These are phyloP conservation scores for Symbiotaphrina buchneri DNA, from an alignment of 495 filamentous ascomycete species.

Conservation along the genomic window DNA sequence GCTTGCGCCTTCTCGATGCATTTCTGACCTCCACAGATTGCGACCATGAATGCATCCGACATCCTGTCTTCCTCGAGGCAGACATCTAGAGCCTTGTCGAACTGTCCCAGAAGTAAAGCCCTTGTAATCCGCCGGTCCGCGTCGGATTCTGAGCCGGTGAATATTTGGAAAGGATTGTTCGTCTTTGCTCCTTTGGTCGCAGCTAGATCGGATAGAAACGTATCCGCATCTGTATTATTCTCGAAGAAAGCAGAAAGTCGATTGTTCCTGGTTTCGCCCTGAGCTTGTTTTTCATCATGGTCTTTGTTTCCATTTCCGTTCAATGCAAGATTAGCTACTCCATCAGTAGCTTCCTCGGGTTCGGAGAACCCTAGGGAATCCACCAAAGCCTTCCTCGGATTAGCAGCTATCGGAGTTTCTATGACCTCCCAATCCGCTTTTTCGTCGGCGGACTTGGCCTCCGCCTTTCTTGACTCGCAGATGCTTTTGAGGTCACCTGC, in stretches of 20 bases:
- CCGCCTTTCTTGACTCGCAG: constrained; percentile 52
- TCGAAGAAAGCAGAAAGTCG: constrained; percentile 71
- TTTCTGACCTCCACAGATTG: constrained; percentile 84
- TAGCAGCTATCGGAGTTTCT: constrained; percentile 61
- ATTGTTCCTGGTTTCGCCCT: constrained; percentile 24
- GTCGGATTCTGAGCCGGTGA: constrained; percentile 53
- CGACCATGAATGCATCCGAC: constrained; percentile 95
- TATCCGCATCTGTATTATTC: constrained; percentile 47
- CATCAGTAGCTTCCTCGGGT: constrained; percentile 24
- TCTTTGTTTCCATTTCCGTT: constrained; percentile 21
- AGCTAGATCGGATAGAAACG: constrained; percentile 55
- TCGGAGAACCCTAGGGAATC: constrained; percentile 73
- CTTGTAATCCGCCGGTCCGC: constrained; percentile 74
- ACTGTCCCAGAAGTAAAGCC: constrained; percentile 70
- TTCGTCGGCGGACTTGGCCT: constrained; percentile 65
- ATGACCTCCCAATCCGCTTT: constrained; percentile 92
- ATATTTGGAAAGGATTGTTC: constrained; percentile 73
- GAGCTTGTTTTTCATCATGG: constrained; percentile 21
- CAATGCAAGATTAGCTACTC: constrained; percentile 19
- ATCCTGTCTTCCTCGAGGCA: constrained; percentile 73
- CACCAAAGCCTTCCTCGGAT: constrained; percentile 57
- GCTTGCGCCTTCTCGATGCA: constrained; percentile 87
- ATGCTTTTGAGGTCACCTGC: constrained; percentile 56
- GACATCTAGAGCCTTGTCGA: constrained; percentile 73
- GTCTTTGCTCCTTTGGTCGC: constrained; percentile 60